A percentile compares a stretch with the other conserved stretches of the same genome.
Evolutionary conservation across 371 early-diverging fungal genomes (phyloP).

Genomic region (Globomyces sp.): DNA sequence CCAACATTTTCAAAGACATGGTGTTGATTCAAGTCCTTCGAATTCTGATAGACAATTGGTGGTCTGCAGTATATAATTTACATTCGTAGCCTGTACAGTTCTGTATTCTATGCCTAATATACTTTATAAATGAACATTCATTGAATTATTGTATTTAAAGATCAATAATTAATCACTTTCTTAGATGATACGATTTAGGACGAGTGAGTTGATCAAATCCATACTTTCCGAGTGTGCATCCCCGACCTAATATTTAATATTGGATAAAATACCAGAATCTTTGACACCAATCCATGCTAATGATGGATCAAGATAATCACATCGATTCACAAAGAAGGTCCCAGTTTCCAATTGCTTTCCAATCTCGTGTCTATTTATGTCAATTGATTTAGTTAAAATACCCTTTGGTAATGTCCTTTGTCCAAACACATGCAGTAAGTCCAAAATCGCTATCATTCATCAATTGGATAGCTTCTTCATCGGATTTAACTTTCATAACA

Average conservation of each 20-base stretch:
- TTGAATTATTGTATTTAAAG: too few species aligned
- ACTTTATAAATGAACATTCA: too few species aligned
- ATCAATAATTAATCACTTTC: neutral
- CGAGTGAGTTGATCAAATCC: constrained; percentile 68
- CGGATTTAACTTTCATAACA: constrained; percentile 64
- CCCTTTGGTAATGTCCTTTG: constrained; percentile 60
- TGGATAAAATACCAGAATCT: constrained; percentile 57
- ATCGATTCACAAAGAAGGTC: constrained; percentile 86
- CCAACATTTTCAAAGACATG: neutral
- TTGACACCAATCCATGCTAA: constrained; percentile 82
- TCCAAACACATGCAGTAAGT: constrained; percentile 85
- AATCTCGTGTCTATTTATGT: constrained; percentile 31
- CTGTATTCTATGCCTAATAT: too few species aligned
- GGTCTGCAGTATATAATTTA: neutral
- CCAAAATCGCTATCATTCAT: constrained; percentile 86
- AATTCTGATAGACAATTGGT: neutral
- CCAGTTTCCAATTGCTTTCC: constrained; percentile 73
- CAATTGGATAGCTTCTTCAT: constrained; percentile 70
- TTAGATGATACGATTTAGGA: constrained; percentile 41
- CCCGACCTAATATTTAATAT: constrained; percentile 30
- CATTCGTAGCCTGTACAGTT: too few species aligned
- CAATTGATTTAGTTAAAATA: constrained; percentile 11
- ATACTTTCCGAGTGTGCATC: constrained; percentile 67
- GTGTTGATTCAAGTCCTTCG: neutral
- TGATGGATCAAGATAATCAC: constrained; percentile 75